Evolutionary conservation across 2,329 filamentous ascomycete genomes (phyloP), one percentile per base, ranked within the genome.

Genomic region (Pleoardoris graminearum): DNA sequence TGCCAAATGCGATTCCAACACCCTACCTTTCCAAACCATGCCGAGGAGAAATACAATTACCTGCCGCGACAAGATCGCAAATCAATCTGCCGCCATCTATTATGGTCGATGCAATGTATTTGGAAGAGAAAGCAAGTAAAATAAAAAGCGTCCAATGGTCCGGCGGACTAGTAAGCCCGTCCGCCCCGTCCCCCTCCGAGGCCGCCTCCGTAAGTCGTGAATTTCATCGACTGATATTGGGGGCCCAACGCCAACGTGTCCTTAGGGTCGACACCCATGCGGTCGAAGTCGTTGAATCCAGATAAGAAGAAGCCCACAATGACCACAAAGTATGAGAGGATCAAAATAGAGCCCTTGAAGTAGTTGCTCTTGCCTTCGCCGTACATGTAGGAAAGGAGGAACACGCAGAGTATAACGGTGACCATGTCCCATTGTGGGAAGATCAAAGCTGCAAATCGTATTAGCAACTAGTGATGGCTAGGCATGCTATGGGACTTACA

Each of bases 391-490:
- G 91, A 96, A 60, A 99, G 85, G 51, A 99, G 78, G 78, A 99
- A 96, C 16, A 99, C 91, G 67, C 93, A 97, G 14, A 99, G 78
- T 54, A 97, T 96, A 14, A 97, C 91, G 0, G 90, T 96, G 11
- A 97, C 87, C 90, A 99, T 95, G 72, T 99, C 94, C 93, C 93
- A 99, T 73, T 99, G 94, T 1, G 94, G 94, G 77, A 99, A 97
- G 38, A 97, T 90, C 29, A 99, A 83, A 30, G 86, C 89, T 72
- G 39, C 35, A n/a, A 35, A 1, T 23, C 12, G 12, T 14, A 57
- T 66, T 53, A 69, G 61, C 22, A 29, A 23, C 12, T n/a, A 16
- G 6, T 7, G 7, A 30, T 21, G 19, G 6, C 1, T 5, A 21
- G 30, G 12, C 6, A 11, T 2, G 8, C 19, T 12, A n/a, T 19